A percentile compares a stretch with the other conserved stretches of the same genome.
These are phyloP conservation scores for Trichoderma sp. DNA, from an alignment of 2,329 filamentous ascomycete genomes.

Conservation along the genomic window DNA sequence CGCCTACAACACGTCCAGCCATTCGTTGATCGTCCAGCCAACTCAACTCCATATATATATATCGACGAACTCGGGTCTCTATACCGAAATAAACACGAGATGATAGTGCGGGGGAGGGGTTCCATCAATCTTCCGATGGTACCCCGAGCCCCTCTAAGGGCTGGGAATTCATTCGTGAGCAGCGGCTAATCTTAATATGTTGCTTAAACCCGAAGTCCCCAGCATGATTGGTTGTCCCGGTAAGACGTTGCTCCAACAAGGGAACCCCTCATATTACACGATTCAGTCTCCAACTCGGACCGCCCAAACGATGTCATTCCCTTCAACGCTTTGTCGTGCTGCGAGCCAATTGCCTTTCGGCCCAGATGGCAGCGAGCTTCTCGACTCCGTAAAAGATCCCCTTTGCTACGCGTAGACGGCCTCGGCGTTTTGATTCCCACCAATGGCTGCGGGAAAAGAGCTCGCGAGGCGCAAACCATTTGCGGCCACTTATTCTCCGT, in stretches of 20 bases:
- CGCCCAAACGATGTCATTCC: background rate
- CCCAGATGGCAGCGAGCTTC: background rate
- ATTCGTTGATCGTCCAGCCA: too few species aligned
- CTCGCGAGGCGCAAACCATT: background rate
- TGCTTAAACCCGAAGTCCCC: background rate
- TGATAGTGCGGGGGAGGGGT: slow-evolving; percentile 7
- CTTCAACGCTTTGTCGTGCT: background rate
- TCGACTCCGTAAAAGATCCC: background rate
- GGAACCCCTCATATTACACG: background rate
- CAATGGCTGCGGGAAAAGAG: background rate
- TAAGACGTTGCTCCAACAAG: background rate
- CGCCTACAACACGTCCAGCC: background rate
- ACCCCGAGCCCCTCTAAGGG: slow-evolving; percentile 4
- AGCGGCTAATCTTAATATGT: background rate
- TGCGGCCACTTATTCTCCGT: slow-evolving; percentile 6
- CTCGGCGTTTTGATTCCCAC: slow-evolving; percentile 2
- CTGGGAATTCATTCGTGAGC: background rate
- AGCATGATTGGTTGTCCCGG: background rate
- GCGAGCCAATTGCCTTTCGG: slow-evolving; percentile 1
- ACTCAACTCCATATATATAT: background rate
- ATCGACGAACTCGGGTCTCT: background rate
- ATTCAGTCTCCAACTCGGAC: background rate
- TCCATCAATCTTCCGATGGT: background rate
- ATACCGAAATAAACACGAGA: background rate
- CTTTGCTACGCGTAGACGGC: background rate